Evolutionary conservation across 2,329 filamentous ascomycete species (phyloP).

Genomic region (Monilinia aucupariae): DNA sequence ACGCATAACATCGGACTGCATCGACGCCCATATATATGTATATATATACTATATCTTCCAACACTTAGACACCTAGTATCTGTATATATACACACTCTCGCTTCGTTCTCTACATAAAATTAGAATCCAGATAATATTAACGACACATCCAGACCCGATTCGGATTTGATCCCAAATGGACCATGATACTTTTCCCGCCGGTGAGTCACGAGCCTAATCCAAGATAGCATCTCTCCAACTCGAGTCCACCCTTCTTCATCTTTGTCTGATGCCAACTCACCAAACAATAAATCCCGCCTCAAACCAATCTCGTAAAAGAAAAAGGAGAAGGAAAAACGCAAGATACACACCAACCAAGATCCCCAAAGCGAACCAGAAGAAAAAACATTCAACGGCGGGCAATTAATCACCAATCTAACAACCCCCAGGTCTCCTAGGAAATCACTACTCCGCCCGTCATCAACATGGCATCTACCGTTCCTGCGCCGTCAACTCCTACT

Average conservation of each 20-base stretch:
- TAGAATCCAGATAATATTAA: no score
- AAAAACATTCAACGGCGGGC: neutral
- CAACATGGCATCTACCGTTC: conserved; percentile 1
- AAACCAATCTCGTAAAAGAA: neutral
- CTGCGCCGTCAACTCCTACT: neutral
- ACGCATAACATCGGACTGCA: no score
- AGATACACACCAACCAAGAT: neutral
- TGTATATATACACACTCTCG: no score
- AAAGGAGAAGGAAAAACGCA: neutral
- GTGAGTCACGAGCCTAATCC: neutral
- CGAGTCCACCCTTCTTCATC: neutral
- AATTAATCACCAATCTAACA: neutral
- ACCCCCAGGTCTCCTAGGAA: neutral
- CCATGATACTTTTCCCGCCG: conserved; percentile 4
- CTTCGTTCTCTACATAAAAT: no score
- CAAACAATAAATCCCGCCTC: neutral
- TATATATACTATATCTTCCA: no score
- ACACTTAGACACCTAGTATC: no score
- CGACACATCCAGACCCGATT: neutral
- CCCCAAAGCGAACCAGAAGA: neutral
- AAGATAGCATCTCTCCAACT: neutral
- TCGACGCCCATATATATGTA: no score
- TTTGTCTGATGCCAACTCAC: no score
- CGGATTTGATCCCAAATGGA: neutral
- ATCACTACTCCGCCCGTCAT: neutral